Evolutionary conservation across 2,329 filamentous ascomycete species (phyloP).

Genomic region (Coleophoma eucalyptorum): DNA sequence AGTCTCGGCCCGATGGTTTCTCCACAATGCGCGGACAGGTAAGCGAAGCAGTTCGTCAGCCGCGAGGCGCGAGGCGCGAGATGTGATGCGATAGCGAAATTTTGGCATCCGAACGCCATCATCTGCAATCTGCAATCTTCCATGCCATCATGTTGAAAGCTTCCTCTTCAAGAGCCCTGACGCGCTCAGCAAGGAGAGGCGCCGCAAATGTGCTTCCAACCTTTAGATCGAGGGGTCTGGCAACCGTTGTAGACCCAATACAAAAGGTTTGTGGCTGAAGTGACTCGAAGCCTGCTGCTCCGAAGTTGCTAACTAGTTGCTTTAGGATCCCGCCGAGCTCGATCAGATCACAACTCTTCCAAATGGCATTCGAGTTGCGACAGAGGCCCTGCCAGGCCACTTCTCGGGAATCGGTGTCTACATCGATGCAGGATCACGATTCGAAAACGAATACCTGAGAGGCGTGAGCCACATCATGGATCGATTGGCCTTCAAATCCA

Average conservation of each 20-base stretch:
- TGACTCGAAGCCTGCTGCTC: background rate
- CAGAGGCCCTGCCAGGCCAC: conserved; percentile 88
- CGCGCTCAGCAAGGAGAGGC: conserved; percentile 11
- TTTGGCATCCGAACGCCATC: no score
- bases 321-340: conserved; percentile 77
- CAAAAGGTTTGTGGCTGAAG: conserved; percentile 23
- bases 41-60: no score
- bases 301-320: conserved; percentile 11
- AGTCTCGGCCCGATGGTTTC: no score
- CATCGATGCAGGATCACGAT: conserved; percentile 90
- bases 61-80: no score
- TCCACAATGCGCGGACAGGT: no score
- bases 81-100: no score
- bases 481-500: conserved; percentile 90
- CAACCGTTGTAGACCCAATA: conserved; percentile 25
- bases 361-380: conserved; percentile 92
- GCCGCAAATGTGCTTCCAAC: conserved; percentile 14
- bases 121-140: no score
- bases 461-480: conserved; percentile 97
- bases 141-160: conserved; percentile 23
- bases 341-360: conserved; percentile 83
- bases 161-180: conserved; percentile 19
- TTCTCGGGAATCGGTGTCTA: conserved; percentile 96
- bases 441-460: conserved; percentile 79
- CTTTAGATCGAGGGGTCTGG: conserved; percentile 22